A percentile compares a stretch with the other conserved stretches of the same genome.
phyloP scores from a whole-genome alignment of 768 basidiomycete species.

The Cystofilobasidium ferigula region DNA sequence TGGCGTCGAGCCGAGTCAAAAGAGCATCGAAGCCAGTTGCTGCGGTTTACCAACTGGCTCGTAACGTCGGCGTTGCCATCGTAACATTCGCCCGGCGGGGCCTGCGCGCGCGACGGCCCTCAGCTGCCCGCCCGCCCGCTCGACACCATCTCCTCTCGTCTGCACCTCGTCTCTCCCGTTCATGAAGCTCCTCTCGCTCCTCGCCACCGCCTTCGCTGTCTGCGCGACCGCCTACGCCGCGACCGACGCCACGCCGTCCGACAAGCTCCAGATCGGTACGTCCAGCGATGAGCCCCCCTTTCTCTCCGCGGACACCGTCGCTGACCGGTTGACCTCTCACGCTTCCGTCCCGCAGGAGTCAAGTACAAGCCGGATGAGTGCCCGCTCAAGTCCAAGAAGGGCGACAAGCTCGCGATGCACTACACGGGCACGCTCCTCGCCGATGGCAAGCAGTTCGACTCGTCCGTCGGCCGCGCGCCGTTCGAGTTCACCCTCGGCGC shows the following conservation, averaged over 20 bases:
- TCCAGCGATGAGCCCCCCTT: background rate
- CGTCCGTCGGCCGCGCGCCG: slow-evolving; percentile 71
- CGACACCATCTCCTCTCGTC: too few relatives aligned
- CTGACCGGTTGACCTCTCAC: background rate
- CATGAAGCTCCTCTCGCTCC: slow-evolving; percentile 3
- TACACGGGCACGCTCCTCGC: slow-evolving; percentile 73
- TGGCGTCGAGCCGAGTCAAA: too few relatives aligned
- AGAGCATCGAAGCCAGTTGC: too few relatives aligned
- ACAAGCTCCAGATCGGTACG: slow-evolving; percentile 4
- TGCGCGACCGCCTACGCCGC: background rate
- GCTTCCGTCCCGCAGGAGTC: slow-evolving; percentile 6
- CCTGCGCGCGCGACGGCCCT: too few relatives aligned
- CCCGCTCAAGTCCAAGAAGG: slow-evolving; percentile 11
- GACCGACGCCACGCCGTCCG: background rate
- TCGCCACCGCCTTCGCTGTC: background rate
- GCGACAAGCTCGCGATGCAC: slow-evolving; percentile 18
- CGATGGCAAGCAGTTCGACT: slow-evolving; percentile 77
- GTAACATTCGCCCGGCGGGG: too few relatives aligned
- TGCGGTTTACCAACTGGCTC: too few relatives aligned
- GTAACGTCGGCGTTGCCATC: too few relatives aligned
- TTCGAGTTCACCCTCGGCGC: slow-evolving; percentile 54
- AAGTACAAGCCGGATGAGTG: slow-evolving; percentile 20
- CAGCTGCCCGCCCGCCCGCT: too few relatives aligned
- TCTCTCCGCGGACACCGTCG: background rate
- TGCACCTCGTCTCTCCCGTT: too few relatives aligned